Conservation (phyloP, 306 rosid species). For the Pterocarpus macrocarpus region DNA sequence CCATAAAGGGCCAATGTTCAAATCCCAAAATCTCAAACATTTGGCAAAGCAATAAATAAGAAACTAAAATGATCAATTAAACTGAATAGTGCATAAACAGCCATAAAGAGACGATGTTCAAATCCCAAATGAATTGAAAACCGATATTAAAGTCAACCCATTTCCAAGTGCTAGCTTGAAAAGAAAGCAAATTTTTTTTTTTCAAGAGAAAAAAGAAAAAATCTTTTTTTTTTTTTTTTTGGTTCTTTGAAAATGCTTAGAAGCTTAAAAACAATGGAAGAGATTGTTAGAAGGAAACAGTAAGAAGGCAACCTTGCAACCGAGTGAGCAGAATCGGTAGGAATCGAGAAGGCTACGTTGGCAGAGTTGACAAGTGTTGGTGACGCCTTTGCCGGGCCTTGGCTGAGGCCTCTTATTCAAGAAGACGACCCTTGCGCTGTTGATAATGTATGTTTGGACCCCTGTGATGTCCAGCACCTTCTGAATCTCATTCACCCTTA, state of each 20-base stretch:
- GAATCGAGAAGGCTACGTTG: conserved; percentile 98
- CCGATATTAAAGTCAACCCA: conserved; percentile 49
- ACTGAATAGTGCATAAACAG: not conserved
- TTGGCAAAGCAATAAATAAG: too few species aligned
- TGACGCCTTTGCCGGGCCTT: conserved; percentile 98
- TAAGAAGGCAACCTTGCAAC: conserved; percentile 63
- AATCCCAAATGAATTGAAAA: conserved; percentile 23
- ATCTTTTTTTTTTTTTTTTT: too few species aligned
- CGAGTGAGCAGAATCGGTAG: conserved; percentile 93
- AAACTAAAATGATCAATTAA: too few species aligned
- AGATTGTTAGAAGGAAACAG: too few species aligned
- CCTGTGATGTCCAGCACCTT: conserved; percentile 89
- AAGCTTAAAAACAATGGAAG: too few species aligned
- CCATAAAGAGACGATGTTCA: not conserved
- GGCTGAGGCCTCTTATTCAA: conserved; percentile 98
- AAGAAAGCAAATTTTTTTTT: not conserved
- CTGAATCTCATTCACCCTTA: conserved; percentile 93
- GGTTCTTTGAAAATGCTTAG: too few species aligned
- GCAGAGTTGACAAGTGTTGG: conserved; percentile 97
- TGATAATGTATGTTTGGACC: conserved; percentile 96
- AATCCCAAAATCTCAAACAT: conserved; percentile 41
- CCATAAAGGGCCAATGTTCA: conserved; percentile 22
- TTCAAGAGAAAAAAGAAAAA: too few species aligned
- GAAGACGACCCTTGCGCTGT: conserved; percentile 97
- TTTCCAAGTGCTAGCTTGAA: not conserved